A percentile compares a stretch with the other conserved stretches of the same genome.
Conservation (phyloP, 2,329 filamentous ascomycete genomes). For the Plenodomus tracheiphilus region DNA sequence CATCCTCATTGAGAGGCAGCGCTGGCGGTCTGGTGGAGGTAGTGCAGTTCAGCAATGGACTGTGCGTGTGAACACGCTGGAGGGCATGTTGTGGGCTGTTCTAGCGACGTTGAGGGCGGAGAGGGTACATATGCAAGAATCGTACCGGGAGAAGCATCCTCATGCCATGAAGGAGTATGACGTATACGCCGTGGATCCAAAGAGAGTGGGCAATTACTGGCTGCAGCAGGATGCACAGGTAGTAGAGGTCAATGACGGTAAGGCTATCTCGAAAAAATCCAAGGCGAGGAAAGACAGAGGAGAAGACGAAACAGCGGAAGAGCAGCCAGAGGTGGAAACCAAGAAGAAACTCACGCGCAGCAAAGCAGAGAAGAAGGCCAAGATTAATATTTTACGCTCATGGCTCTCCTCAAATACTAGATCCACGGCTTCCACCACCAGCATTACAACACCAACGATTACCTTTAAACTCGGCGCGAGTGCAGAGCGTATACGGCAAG, state of each 20-base stretch:
- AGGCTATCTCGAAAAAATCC: background rate
- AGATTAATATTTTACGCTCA: slow-evolving; percentile 62
- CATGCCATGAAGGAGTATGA: slow-evolving; percentile 5
- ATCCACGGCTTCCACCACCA: slow-evolving; percentile 8
- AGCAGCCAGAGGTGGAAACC: slow-evolving; percentile 33
- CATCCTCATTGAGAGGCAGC: slow-evolving; percentile 70
- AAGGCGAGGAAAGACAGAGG: slow-evolving; percentile 1
- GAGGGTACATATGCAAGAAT: background rate
- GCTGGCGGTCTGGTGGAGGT: slow-evolving; percentile 66
- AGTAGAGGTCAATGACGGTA: background rate
- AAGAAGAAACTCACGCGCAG: slow-evolving; percentile 31
- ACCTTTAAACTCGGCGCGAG: slow-evolving; percentile 14
- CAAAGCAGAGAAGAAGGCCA: slow-evolving; percentile 59
- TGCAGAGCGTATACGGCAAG: slow-evolving; percentile 8
- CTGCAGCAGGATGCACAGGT: slow-evolving; percentile 19
- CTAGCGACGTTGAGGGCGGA: slow-evolving; percentile 24
- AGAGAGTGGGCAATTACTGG: slow-evolving; percentile 46
- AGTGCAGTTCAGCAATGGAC: slow-evolving; percentile 79
- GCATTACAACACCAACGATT: slow-evolving; percentile 14
- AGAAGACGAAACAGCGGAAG: slow-evolving; percentile 13
- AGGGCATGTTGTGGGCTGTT: slow-evolving; percentile 77
- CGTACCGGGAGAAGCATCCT: background rate
- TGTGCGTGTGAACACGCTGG: slow-evolving; percentile 77
- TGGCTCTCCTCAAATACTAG: slow-evolving; percentile 29
- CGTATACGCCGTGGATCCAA: slow-evolving; percentile 40